Percentiles rank a stretch among this genome's conserved stretches.
phyloP scores from a whole-genome alignment of 805 yeast genomes.

The Candida ficus region DNA sequence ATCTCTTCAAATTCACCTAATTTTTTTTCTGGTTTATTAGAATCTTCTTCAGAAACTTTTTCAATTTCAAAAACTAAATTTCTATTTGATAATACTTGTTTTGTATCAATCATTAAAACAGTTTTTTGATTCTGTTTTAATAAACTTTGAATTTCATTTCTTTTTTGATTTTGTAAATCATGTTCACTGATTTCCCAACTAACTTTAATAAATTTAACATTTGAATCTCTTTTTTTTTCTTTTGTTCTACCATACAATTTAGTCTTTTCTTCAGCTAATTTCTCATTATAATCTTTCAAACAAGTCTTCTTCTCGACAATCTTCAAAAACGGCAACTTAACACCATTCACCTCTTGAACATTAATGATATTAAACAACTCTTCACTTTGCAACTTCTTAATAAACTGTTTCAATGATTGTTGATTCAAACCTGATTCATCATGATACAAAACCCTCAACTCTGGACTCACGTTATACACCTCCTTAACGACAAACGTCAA shows the following conservation, averaged over 20 bases:
- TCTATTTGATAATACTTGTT: slow-evolving; percentile 17
- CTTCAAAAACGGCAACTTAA: slow-evolving; percentile 12
- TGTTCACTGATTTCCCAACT: slow-evolving; percentile 53
- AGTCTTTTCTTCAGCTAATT: slow-evolving; percentile 15
- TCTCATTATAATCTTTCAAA: slow-evolving; percentile 26
- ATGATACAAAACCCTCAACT: slow-evolving; percentile 10
- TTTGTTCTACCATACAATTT: slow-evolving; percentile 23
- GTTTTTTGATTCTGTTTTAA: slow-evolving; percentile 38
- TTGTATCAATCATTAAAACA: slow-evolving; percentile 37
- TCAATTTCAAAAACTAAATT: slow-evolving; percentile 5
- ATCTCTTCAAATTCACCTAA: slow-evolving; percentile 29
- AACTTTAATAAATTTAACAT: slow-evolving; percentile 42
- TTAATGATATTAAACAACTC: slow-evolving; percentile 19
- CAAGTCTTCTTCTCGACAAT: slow-evolving; percentile 15
- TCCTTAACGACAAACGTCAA: slow-evolving; percentile 17
- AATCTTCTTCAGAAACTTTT: slow-evolving; percentile 15
- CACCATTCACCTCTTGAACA: slow-evolving; percentile 10
- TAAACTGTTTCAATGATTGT: slow-evolving; percentile 10
- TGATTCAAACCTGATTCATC: slow-evolving; percentile 10
- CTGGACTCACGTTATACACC: slow-evolving; percentile 10
- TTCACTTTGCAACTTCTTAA: slow-evolving; percentile 9
- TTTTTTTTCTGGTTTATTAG: slow-evolving; percentile 12
- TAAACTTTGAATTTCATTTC: slow-evolving; percentile 41
- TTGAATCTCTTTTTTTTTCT: slow-evolving; percentile 25
- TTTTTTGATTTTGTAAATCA: slow-evolving; percentile 49